phyloP scores from a whole-genome alignment of 257 asterid species.

The Buddleja alternifolia region DNA sequence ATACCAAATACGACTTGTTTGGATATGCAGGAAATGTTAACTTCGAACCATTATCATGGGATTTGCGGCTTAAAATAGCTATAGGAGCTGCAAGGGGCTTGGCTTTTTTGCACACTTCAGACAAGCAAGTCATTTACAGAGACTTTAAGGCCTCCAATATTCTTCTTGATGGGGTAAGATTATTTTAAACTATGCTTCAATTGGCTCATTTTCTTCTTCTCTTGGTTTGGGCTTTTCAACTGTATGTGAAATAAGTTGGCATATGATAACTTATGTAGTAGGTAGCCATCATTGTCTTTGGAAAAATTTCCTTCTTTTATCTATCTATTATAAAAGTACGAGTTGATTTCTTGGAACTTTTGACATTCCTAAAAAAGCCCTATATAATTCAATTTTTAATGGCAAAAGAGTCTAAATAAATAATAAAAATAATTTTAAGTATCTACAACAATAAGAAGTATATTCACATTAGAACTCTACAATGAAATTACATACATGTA shows the following conservation, averaged over 20 bases:
- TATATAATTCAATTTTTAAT: no score
- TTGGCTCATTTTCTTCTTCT: neutral
- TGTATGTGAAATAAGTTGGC: conserved; percentile 4
- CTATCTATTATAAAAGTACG: no score
- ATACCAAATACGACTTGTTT: conserved; percentile 15
- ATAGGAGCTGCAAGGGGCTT: conserved; percentile 63
- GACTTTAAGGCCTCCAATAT: conserved; percentile 69
- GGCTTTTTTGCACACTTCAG: conserved; percentile 57
- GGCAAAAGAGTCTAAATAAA: no score
- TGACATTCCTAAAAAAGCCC: no score
- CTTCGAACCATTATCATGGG: conserved; percentile 53
- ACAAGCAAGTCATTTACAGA: conserved; percentile 48
- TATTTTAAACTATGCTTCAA: neutral
- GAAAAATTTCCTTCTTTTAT: neutral
- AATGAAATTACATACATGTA: no score
- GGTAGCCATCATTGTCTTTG: neutral
- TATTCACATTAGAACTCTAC: no score
- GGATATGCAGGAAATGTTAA: conserved; percentile 40
- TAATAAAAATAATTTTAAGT: no score
- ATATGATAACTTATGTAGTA: neutral
- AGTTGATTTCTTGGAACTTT: no score
- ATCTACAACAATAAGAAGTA: no score
- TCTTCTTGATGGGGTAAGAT: conserved; percentile 62
- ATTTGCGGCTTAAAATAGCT: conserved; percentile 53
- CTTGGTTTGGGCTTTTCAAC: neutral